Evolutionary conservation across 352 stramenopile species (phyloP).

Genomic region (Bremia lactucae): DNA sequence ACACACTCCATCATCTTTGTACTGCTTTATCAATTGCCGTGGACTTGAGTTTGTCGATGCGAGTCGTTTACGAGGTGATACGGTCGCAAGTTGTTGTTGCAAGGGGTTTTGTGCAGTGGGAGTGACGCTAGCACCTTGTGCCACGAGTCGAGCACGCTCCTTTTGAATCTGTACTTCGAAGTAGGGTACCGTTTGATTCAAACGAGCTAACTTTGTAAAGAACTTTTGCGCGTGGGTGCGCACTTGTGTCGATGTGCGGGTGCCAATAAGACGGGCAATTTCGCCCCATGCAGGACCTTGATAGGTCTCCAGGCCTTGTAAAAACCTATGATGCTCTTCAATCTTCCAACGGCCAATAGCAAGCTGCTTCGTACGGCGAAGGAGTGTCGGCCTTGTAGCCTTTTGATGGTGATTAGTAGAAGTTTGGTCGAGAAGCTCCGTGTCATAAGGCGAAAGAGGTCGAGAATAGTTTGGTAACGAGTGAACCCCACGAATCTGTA

Average conservation of each 20-base stretch:
- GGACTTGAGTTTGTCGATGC: conserved; percentile 12
- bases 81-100: conserved; percentile 20
- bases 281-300: conserved; percentile 71
- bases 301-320: conserved; percentile 75
- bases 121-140: conserved; percentile 41
- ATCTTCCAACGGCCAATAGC: conserved; percentile 65
- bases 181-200: conserved; percentile 60
- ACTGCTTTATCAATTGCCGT: conserved; percentile 9
- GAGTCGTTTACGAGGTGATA: conserved; percentile 41
- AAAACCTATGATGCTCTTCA: conserved; percentile 66
- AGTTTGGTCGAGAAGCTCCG: no score
- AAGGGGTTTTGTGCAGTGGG: conserved; percentile 29
- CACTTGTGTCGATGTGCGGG: conserved; percentile 75
- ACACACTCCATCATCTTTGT: conserved; percentile 9
- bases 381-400: conserved; percentile 2
- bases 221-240: conserved; percentile 85
- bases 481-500: background rate
- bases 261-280: conserved; percentile 75
- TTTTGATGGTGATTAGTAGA: conserved; percentile 4
- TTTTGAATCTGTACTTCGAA: conserved; percentile 71
- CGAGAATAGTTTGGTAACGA: conserved; percentile 7
- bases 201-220: conserved; percentile 77
- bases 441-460: conserved; percentile 1
- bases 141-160: conserved; percentile 44
- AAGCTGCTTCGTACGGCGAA: conserved; percentile 40